These are phyloP conservation scores for Colletotrichum costaricense DNA, from an alignment of 2,329 filamentous ascomycete species.

Conservation along the genomic window DNA sequence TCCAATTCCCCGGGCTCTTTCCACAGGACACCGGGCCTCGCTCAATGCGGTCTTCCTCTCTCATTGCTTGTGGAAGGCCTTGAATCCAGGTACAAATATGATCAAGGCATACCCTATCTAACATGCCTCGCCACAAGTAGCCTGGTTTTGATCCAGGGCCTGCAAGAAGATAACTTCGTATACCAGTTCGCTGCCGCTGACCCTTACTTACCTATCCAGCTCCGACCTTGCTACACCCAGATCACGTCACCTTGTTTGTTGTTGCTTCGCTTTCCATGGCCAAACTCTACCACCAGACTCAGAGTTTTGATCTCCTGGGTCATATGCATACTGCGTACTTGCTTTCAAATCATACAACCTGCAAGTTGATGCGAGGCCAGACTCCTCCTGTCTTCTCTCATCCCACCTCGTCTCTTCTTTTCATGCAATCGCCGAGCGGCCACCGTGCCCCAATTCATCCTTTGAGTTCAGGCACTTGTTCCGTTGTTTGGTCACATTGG, in stretches of 20 bases:
- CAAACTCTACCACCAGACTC: not conserved
- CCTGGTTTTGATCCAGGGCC: not conserved
- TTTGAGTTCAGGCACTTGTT: slow-evolving; percentile 29
- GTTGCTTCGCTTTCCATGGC: not conserved
- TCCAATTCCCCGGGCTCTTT: slow-evolving; percentile 7
- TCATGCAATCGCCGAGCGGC: slow-evolving; percentile 20
- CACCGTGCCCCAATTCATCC: slow-evolving; percentile 15
- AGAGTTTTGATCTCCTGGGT: not conserved
- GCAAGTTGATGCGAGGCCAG: not conserved
- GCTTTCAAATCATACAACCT: not conserved
- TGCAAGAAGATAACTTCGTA: not conserved
- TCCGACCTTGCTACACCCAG: not conserved
- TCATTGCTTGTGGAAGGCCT: not conserved
- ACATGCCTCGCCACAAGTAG: not conserved
- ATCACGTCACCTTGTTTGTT: not conserved
- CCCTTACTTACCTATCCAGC: not conserved
- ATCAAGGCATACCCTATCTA: not conserved
- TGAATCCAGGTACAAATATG: not conserved
- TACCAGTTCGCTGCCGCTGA: not conserved
- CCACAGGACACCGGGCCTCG: not conserved
- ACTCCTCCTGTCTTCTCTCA: not conserved
- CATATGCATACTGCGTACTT: not conserved
- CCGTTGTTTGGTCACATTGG: slow-evolving; percentile 1
- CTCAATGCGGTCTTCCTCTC: not conserved
- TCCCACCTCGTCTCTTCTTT: slow-evolving; percentile 32